Evolutionary conservation across 2,329 filamentous ascomycete species (phyloP), one percentile per base, ranked within the genome.

Genomic region (Ceratocystis lukuohia): DNA sequence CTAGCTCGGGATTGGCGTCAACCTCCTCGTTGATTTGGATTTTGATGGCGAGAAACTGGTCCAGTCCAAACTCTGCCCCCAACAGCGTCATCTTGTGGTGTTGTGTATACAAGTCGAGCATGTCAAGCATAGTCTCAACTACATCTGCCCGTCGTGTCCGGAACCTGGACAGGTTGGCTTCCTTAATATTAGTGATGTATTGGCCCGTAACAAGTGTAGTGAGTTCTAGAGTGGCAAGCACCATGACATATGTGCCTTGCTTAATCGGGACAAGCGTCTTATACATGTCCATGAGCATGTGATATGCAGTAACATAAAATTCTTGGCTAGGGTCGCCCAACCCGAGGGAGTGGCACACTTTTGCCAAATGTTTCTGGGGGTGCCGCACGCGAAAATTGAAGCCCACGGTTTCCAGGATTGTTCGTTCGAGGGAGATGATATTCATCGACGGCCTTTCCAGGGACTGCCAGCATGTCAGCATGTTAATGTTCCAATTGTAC

Each of bases 331-430:
- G 22, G 4, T 78, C 75, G 1, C 70, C 70, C 44, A 74, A 76
- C 17, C 82, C 73, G 66, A 87, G 80, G 59, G 77, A 77, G 72
- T 87, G 84, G 63, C 86, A 80, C 30, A 96, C 80, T 77, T 97
- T 97, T 70, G 91, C 82, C 53, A 97, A 79, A 25, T 90, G 80
- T 69, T 91, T 89, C 71, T 96, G 91, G 0, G 93, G 91, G 72
- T 96, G 88, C 46, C 91, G 86, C 67, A 87, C 92, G 45, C 92
- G 86, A 73, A 97, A 97, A 75, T 99, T 93, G 75, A 99, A 99
- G 69, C 89, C 88, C 37, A 92, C 88, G 1, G 90, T 88, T 76
- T 99, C 94, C 64, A 99, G 86, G 76, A 97, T 95, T 66, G 96
- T 83, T 4, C 94, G 84, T 76, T 99, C 94, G 2, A 97, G 83